A percentile compares a stretch with the other conserved stretches of the same genome.
phyloP scores from a whole-genome alignment of 805 yeast species.

The Ogataea paraovalis region DNA sequence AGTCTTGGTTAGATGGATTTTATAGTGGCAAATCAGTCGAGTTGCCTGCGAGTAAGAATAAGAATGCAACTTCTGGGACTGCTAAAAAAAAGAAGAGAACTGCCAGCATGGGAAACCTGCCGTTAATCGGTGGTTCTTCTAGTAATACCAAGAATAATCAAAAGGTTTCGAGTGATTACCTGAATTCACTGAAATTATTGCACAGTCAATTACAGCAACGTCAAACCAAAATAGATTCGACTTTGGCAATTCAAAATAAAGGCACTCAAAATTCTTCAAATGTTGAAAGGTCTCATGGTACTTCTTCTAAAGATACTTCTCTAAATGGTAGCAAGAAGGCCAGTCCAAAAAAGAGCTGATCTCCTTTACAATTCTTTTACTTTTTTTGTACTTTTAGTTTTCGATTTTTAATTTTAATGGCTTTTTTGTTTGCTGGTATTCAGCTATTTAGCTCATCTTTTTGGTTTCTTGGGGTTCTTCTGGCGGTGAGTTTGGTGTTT shows the following conservation, averaged over 20 bases:
- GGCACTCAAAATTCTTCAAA: neutral
- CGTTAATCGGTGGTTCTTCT: neutral
- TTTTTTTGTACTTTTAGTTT: too few species aligned
- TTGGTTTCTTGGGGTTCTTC: too few species aligned
- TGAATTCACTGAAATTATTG: constrained; percentile 4
- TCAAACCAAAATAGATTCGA: neutral
- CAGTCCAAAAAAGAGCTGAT: too few species aligned
- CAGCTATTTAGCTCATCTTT: too few species aligned
- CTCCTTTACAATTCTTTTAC: too few species aligned
- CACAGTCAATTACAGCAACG: constrained; percentile 1
- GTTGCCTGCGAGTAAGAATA: neutral
- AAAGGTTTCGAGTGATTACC: neutral
- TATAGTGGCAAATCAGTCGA: constrained; percentile 9
- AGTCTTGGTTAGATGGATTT: constrained; percentile 20
- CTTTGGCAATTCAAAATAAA: neutral
- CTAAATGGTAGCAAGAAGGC: too few species aligned
- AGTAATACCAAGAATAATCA: neutral
- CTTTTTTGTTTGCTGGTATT: too few species aligned
- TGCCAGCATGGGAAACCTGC: neutral
- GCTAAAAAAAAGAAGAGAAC: neutral
- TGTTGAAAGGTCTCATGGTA: too few species aligned
- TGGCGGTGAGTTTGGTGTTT: too few species aligned
- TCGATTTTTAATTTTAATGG: too few species aligned
- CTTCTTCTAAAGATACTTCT: too few species aligned
- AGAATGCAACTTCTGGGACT: neutral